Evolutionary conservation across 2,329 filamentous ascomycete species (phyloP).

Genomic region (Ceratocystis ficicola): DNA sequence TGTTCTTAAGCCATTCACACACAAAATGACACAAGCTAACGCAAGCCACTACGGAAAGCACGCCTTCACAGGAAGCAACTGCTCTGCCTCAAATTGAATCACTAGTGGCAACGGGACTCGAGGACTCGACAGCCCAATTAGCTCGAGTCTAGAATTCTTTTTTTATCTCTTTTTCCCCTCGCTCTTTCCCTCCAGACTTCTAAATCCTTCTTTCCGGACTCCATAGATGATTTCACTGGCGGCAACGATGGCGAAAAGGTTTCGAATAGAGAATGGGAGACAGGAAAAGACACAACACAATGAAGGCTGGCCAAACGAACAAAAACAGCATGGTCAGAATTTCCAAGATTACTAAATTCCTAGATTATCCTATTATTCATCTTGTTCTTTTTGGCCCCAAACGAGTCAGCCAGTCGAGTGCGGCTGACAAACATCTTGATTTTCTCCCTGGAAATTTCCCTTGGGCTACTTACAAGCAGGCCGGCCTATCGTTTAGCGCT

Average conservation of each 20-base stretch:
- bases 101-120: background rate
- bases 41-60: slow-evolving; percentile 19
- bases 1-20: slow-evolving; percentile 1
- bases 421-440: background rate
- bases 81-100: slow-evolving; percentile 3
- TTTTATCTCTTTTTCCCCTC: background rate
- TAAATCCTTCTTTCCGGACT: background rate
- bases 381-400: background rate
- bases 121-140: background rate
- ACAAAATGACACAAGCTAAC: slow-evolving; percentile 17
- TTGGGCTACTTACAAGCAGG: background rate
- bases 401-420: background rate
- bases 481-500: background rate
- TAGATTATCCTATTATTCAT: background rate
- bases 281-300: no score
- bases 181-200: background rate
- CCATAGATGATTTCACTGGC: background rate
- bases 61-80: slow-evolving; percentile 16
- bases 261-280: background rate
- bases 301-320: background rate
- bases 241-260: background rate
- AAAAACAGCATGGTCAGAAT: background rate
- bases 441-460: background rate
- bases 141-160: no score
- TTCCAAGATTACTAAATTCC: no score